A percentile compares a stretch with the other conserved stretches of the same genome.
Conservation (phyloP, 176 grass and related monocot genomes). For the Sorghum bicolor region DNA sequence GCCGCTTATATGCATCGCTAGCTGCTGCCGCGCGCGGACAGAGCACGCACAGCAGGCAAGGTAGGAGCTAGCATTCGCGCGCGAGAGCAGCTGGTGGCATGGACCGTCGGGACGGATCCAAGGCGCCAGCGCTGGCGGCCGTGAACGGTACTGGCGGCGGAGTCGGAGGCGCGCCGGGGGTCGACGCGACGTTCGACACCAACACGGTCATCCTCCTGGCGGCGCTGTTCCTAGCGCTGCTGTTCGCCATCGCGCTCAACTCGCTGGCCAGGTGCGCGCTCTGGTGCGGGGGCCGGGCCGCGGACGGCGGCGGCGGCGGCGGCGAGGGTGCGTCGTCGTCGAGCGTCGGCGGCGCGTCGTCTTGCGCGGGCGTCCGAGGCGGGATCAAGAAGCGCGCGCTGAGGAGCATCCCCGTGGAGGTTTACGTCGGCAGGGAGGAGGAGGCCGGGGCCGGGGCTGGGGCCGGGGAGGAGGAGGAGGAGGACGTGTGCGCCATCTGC, state of each 20-base stretch:
- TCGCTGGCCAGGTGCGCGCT: slow-evolving; percentile 64
- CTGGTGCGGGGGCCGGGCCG: slow-evolving; percentile 26
- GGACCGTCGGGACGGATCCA: neutral
- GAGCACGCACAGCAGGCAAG: neutral
- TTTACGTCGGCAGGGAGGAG: slow-evolving; percentile 30
- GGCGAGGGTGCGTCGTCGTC: neutral
- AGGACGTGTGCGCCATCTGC: slow-evolving; percentile 72
- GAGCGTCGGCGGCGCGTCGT: neutral
- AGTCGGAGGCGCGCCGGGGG: neutral
- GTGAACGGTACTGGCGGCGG: neutral
- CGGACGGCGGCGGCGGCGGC: neutral
- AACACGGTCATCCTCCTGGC: slow-evolving; percentile 83
- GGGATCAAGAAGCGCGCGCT: slow-evolving; percentile 62
- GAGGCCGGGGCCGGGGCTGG: neutral
- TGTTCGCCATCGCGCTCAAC: slow-evolving; percentile 63
- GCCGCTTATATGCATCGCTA: neutral
- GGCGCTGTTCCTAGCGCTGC: slow-evolving; percentile 61
- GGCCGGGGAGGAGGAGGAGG: neutral
- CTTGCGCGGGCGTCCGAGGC: neutral
- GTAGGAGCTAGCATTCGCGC: neutral
- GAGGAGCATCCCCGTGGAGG: slow-evolving; percentile 62
- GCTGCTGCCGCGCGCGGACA: neutral
- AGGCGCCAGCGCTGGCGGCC: neutral
- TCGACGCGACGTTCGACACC: slow-evolving; percentile 54
- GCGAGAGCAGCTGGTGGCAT: neutral